Percentiles rank a stretch among this genome's conserved stretches.
Conservation (phyloP, 73 alveolate species). For the Tetrahymena borealis region DNA sequence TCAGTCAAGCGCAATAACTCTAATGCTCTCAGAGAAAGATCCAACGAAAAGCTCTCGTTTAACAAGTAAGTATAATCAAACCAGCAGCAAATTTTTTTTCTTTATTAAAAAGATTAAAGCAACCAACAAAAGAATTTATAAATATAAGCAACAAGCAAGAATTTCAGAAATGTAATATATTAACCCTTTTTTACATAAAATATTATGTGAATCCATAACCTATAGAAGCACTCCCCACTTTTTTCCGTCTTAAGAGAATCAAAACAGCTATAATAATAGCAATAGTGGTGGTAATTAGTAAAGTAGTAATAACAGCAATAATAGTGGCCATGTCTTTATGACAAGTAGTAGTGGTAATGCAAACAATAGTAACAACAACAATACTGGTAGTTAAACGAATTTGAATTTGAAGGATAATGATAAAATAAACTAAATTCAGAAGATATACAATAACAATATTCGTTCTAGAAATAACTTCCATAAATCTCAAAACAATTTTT, state of each 20-base stretch:
- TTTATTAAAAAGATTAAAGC: too few species aligned
- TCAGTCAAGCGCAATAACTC: not conserved
- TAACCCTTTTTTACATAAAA: not conserved
- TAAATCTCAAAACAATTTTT: not conserved
- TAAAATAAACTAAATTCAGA: not conserved
- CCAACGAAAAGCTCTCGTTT: not conserved
- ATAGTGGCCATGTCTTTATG: not conserved
- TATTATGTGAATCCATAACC: not conserved
- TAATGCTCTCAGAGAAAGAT: not conserved
- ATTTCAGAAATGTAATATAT: not conserved
- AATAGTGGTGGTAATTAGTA: not conserved
- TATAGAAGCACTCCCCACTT: not conserved
- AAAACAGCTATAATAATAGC: not conserved
- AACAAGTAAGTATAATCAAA: not conserved
- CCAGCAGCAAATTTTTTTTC: too few species aligned
- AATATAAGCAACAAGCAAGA: not conserved
- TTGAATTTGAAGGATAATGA: not conserved
- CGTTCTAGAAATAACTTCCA: not conserved
- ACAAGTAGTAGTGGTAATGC: not conserved
- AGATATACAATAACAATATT: not conserved
- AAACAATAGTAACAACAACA: not conserved
- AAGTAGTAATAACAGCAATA: not conserved
- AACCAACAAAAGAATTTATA: too few species aligned
- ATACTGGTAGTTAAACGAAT: not conserved
- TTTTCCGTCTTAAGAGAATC: not conserved